Evolutionary conservation across 805 yeast species (phyloP).

Genomic region (Kodamaea leandrae): DNA sequence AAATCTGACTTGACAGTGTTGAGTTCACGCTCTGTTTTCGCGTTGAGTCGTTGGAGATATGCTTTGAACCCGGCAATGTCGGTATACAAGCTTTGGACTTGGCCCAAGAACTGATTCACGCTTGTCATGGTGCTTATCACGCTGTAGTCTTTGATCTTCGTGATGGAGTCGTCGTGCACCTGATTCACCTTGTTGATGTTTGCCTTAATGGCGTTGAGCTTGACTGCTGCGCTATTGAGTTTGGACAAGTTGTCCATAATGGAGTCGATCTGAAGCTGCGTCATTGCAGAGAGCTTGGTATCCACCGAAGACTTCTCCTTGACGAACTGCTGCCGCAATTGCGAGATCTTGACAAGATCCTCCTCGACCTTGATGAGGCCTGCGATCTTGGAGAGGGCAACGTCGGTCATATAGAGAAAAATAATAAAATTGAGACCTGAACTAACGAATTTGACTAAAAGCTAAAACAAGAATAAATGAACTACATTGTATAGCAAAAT

Average conservation of each 20-base stretch:
- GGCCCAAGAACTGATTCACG: constrained; percentile 68
- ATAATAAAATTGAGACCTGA: not conserved
- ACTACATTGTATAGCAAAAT: too few species aligned
- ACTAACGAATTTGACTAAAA: not conserved
- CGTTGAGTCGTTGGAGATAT: constrained; percentile 49
- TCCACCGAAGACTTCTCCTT: constrained; percentile 77
- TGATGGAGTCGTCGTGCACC: constrained; percentile 54
- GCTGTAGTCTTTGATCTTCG: constrained; percentile 64
- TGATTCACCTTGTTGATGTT: constrained; percentile 45
- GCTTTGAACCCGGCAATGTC: constrained; percentile 58
- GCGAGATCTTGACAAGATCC: constrained; percentile 54
- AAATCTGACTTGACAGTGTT: constrained; percentile 34
- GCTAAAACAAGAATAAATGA: not conserved
- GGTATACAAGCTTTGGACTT: constrained; percentile 61
- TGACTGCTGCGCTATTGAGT: constrained; percentile 45
- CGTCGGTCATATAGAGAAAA: constrained; percentile 30
- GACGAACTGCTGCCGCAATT: constrained; percentile 51
- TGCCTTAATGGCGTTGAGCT: constrained; percentile 35
- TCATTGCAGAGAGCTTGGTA: constrained; percentile 66
- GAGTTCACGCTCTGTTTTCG: constrained; percentile 47
- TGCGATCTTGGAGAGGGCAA: constrained; percentile 39
- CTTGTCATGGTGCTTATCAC: constrained; percentile 64
- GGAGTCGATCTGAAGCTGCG: constrained; percentile 60
- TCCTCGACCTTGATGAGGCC: constrained; percentile 42
- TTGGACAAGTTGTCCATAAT: constrained; percentile 51